Evolutionary conservation across 768 basidiomycete genomes (phyloP).

Genomic region (Pleurotus platypus): DNA sequence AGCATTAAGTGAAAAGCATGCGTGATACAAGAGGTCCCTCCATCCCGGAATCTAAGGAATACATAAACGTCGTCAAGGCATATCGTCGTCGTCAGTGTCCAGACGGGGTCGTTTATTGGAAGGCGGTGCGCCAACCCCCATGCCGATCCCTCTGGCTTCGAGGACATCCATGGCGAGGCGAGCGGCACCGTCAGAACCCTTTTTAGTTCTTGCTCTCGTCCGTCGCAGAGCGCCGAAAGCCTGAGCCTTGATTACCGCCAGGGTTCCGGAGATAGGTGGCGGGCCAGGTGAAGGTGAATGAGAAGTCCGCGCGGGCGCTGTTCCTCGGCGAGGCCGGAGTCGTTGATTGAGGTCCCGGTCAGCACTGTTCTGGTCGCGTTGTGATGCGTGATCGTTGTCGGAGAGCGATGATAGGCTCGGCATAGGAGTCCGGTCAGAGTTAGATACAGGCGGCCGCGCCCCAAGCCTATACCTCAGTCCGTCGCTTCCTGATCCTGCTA

Average conservation of each 20-base stretch:
- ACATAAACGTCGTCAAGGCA: slow-evolving; percentile 21
- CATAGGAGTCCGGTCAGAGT: slow-evolving; percentile 44
- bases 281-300: slow-evolving; percentile 45
- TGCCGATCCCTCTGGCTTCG: slow-evolving; percentile 73
- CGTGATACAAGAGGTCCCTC: slow-evolving; percentile 15
- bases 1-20: slow-evolving; percentile 8
- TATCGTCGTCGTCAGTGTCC: slow-evolving; percentile 47
- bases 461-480: slow-evolving; percentile 59
- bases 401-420: slow-evolving; percentile 45
- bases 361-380: slow-evolving; percentile 51
- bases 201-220: slow-evolving; percentile 72
- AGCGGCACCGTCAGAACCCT: slow-evolving; percentile 62
- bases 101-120: slow-evolving; percentile 47
- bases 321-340: slow-evolving; percentile 44
- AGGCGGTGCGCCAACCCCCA: slow-evolving; percentile 24
- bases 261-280: slow-evolving; percentile 65
- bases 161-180: slow-evolving; percentile 80
- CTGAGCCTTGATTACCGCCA: slow-evolving; percentile 89
- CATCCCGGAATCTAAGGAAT: slow-evolving; percentile 7
- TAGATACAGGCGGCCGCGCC: slow-evolving; percentile 42
- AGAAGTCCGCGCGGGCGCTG: slow-evolving; percentile 41
- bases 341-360: slow-evolving; percentile 48
- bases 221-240: slow-evolving; percentile 83
- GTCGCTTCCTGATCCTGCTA: slow-evolving; percentile 47
- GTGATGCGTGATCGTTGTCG: slow-evolving; percentile 47